Conservation (phyloP, 495 filamentous ascomycete genomes). For the Penicillium parvum region DNA sequence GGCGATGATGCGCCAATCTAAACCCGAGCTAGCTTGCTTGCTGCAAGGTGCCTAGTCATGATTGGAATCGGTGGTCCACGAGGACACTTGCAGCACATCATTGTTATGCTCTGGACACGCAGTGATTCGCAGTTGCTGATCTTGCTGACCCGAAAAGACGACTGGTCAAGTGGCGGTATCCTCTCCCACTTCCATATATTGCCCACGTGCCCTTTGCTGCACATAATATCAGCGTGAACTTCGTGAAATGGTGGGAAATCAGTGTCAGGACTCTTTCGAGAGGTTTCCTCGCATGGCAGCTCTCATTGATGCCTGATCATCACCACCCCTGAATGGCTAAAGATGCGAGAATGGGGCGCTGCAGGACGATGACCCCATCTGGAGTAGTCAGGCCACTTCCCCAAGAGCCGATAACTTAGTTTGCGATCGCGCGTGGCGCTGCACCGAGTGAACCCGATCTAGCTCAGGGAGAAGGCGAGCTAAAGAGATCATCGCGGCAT, state of each 20-base stretch:
- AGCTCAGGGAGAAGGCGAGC: not conserved
- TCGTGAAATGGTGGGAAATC: not conserved
- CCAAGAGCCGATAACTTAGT: constrained; percentile 13
- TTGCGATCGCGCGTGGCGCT: constrained; percentile 13
- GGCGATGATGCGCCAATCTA: constrained; percentile 11
- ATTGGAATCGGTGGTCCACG: constrained; percentile 27
- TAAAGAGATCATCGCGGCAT: too few species aligned
- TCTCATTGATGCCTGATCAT: not conserved
- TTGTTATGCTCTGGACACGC: not conserved
- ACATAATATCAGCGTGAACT: constrained; percentile 5
- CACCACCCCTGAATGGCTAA: constrained; percentile 2
- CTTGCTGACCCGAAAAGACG: not conserved
- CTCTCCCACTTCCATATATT: constrained; percentile 9
- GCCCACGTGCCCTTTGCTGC: constrained; percentile 11
- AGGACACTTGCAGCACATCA: constrained; percentile 10
- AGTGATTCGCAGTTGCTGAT: too few species aligned
- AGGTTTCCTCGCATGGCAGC: too few species aligned
- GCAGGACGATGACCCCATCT: not conserved
- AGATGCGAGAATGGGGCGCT: constrained; percentile 1
- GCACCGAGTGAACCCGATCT: constrained; percentile 4
- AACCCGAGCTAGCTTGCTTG: constrained; percentile 5
- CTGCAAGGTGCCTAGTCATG: constrained; percentile 29
- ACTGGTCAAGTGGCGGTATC: constrained; percentile 11
- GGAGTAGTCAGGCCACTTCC: not conserved
- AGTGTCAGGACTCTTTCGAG: not conserved